A percentile compares a stretch with the other conserved stretches of the same genome.
Conservation (phyloP, 139 green algal genomes). For the Yamagishiella unicocca region DNA sequence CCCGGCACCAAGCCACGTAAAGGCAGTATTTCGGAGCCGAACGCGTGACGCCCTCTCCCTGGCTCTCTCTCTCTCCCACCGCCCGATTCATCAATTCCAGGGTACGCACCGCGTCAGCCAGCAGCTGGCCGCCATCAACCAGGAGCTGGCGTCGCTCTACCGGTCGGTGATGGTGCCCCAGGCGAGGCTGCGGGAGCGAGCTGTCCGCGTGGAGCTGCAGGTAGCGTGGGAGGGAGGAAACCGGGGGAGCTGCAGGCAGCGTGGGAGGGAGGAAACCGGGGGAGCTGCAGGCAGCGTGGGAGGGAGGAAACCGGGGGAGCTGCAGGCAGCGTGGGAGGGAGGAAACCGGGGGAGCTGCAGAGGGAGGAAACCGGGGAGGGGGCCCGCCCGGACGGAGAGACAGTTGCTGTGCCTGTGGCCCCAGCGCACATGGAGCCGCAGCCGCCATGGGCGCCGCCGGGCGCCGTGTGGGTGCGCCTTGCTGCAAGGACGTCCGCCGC, state of each 20-base stretch:
- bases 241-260: no score
- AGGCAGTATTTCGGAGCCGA: neutral
- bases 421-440: neutral
- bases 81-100: neutral
- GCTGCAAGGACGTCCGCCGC: no score
- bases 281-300: neutral
- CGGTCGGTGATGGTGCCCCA: conserved; percentile 45
- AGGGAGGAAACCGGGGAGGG: no score
- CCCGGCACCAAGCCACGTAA: neutral
- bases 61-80: neutral
- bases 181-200: conserved; percentile 26
- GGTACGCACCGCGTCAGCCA: neutral
- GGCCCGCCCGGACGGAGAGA: no score
- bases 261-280: neutral
- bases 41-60: neutral
- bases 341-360: neutral
- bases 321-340: no score
- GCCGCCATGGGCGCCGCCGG: no score
- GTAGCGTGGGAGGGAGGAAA: neutral
- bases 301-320: no score
- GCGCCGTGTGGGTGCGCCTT: no score
- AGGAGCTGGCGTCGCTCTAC: conserved; percentile 30
- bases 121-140: neutral
- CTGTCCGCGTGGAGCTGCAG: conserved; percentile 41
- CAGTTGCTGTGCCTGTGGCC: neutral